phyloP scores from a whole-genome alignment of 495 filamentous ascomycete species.

The Penicillium parvum region DNA sequence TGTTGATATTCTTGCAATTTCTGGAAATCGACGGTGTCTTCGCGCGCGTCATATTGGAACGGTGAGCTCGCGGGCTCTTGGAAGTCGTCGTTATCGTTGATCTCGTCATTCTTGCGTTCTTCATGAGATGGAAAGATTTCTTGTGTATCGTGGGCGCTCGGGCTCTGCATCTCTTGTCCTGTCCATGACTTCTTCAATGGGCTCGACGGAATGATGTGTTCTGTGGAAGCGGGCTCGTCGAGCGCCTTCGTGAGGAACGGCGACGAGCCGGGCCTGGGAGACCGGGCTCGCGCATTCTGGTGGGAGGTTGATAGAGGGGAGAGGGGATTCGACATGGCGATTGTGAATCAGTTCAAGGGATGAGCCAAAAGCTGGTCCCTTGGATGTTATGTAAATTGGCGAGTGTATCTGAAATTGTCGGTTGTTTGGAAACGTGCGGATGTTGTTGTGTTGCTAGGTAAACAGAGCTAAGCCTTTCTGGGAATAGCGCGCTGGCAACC shows the following conservation, averaged over 20 bases:
- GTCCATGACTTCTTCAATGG: slow-evolving; percentile 29
- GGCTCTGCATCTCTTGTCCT: slow-evolving; percentile 9
- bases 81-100: slow-evolving; percentile 19
- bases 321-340: slow-evolving; percentile 41
- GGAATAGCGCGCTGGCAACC: slow-evolving; percentile 15
- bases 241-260: slow-evolving; percentile 25
- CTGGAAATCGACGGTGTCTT: slow-evolving; percentile 38
- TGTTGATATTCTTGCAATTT: slow-evolving; percentile 18
- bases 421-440: slow-evolving; percentile 25
- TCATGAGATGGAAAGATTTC: slow-evolving; percentile 11
- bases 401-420: too few relatives aligned
- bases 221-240: slow-evolving; percentile 26
- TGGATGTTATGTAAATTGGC: too few relatives aligned
- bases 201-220: slow-evolving; percentile 32
- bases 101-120: slow-evolving; percentile 16
- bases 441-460: slow-evolving; percentile 37
- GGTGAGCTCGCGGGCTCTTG: slow-evolving; percentile 33
- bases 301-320: slow-evolving; percentile 42
- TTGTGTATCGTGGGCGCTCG: slow-evolving; percentile 6
- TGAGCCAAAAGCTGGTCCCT: slow-evolving; percentile 1
- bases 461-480: slow-evolving; percentile 36
- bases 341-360: not conserved
- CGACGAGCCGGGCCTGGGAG: slow-evolving; percentile 26
- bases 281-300: slow-evolving; percentile 39
- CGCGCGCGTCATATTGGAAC: slow-evolving; percentile 33